phyloP scores from a whole-genome alignment of 2,329 filamentous ascomycete genomes.

The Fusarium sacchari region DNA sequence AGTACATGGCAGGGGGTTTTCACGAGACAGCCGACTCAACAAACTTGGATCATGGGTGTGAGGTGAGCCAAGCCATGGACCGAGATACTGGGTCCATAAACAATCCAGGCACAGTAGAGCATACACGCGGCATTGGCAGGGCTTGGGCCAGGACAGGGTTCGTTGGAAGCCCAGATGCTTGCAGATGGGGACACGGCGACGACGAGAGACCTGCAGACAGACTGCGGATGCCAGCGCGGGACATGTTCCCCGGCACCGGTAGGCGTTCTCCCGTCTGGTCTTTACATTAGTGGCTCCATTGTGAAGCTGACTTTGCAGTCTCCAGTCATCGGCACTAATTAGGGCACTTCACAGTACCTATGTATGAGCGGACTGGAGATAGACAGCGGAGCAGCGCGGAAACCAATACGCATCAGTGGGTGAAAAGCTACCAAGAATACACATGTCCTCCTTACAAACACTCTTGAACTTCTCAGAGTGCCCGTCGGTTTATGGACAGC shows the following conservation, averaged over 20 bases:
- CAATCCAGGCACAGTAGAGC: constrained; percentile 30
- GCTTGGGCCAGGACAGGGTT: constrained; percentile 16
- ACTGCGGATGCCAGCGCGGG: constrained; percentile 20
- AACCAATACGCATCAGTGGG: not conserved
- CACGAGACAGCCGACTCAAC: constrained; percentile 4
- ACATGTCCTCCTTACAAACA: not conserved
- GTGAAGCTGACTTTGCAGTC: constrained; percentile 1
- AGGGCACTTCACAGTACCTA: not conserved
- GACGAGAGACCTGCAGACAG: constrained; percentile 12
- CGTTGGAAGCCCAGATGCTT: constrained; percentile 12
- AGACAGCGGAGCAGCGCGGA: not conserved
- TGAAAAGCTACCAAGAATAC: not conserved
- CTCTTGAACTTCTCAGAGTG: not conserved
- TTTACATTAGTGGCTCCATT: constrained; percentile 29
- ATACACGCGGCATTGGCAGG: constrained; percentile 33
- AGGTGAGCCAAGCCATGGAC: constrained; percentile 26
- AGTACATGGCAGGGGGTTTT: not conserved
- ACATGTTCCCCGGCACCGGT: constrained; percentile 29
- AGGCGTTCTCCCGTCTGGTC: constrained; percentile 15
- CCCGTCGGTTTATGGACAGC: not conserved
- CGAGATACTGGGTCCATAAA: constrained; percentile 26
- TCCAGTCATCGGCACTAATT: not conserved
- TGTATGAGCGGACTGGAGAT: not conserved
- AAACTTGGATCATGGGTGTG: constrained; percentile 23
- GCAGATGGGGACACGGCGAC: constrained; percentile 18